phyloP scores from a whole-genome alignment of 805 yeast genomes.

The Scheffersomyces stipitis region DNA sequence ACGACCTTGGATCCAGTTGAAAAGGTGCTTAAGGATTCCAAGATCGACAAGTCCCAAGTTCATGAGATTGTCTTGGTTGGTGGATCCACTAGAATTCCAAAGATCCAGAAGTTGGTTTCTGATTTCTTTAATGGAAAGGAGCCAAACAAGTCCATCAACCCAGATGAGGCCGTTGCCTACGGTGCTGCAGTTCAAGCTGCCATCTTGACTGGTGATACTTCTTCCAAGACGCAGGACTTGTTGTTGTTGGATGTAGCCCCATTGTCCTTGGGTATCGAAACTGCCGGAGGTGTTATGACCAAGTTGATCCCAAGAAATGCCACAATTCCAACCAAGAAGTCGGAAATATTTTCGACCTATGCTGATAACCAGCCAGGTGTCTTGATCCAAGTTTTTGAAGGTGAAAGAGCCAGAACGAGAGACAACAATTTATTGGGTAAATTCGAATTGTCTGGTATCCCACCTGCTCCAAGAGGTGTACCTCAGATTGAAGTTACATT shows the following conservation, averaged over 20 bases:
- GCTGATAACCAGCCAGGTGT: conserved; percentile 97
- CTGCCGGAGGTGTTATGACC: conserved; percentile 98
- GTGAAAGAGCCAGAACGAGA: conserved; percentile 93
- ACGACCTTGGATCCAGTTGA: conserved; percentile 95
- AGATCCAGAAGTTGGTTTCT: conserved; percentile 91
- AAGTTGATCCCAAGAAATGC: conserved; percentile 93
- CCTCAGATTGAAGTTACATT: conserved; percentile 92
- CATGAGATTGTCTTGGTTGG: conserved; percentile 97
- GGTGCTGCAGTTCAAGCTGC: conserved; percentile 99
- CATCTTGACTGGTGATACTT: conserved; percentile 85
- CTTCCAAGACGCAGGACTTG: conserved; percentile 46
- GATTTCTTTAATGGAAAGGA: conserved; percentile 90
- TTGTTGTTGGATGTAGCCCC: conserved; percentile 90
- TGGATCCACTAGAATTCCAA: conserved; percentile 99
- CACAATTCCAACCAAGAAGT: conserved; percentile 92
- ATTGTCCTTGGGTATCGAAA: conserved; percentile 92
- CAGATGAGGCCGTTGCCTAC: conserved; percentile 99
- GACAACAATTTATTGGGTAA: conserved; percentile 89
- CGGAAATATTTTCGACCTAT: conserved; percentile 93
- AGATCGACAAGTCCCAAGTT: conserved; percentile 79
- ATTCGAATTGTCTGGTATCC: conserved; percentile 82
- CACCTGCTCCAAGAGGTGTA: conserved; percentile 90
- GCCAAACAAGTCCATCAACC: conserved; percentile 96
- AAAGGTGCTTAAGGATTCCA: conserved; percentile 92
- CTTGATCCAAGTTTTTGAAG: conserved; percentile 89